Evolutionary conservation across 1,139 yeast genomes (phyloP).

Genomic region (Pichia cactophila): DNA sequence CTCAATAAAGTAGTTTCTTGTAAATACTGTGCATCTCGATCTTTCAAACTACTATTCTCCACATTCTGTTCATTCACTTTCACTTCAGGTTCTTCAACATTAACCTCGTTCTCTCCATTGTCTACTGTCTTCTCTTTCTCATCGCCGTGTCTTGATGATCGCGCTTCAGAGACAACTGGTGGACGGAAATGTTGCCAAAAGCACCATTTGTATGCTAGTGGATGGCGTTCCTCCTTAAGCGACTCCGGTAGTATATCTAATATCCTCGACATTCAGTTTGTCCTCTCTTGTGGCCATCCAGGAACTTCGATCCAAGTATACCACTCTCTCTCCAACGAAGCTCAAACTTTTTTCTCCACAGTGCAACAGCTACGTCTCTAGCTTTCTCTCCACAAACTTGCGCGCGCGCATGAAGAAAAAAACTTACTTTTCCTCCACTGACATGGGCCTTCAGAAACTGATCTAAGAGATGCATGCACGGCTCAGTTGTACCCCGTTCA

Average conservation of each 20-base stretch:
- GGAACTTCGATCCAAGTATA: too few species aligned
- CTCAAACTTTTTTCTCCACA: too few species aligned
- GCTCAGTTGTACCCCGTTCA: neutral
- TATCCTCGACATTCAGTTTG: slow-evolving; percentile 8
- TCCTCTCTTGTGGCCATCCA: too few species aligned
- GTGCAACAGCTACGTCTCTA: too few species aligned
- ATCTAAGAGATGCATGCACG: neutral
- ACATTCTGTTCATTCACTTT: neutral
- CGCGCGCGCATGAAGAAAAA: too few species aligned
- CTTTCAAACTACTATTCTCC: neutral
- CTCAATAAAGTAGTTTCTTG: slow-evolving; percentile 18
- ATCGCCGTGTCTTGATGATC: neutral
- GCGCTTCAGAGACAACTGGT: neutral
- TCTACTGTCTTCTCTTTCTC: neutral
- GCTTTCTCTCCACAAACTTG: too few species aligned
- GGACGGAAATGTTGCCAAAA: slow-evolving; percentile 21
- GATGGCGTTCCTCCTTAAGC: slow-evolving; percentile 9
- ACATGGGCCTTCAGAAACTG: too few species aligned
- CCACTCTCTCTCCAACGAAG: too few species aligned
- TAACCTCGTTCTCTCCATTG: neutral
- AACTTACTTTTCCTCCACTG: too few species aligned
- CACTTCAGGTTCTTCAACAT: neutral
- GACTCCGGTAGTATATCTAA: slow-evolving; percentile 7
- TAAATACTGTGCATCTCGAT: slow-evolving; percentile 11
- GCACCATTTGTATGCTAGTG: slow-evolving; percentile 18